A percentile compares a stretch with the other conserved stretches of the same genome.
Conservation (phyloP, 78 protist species). For the Acrasis kona region DNA sequence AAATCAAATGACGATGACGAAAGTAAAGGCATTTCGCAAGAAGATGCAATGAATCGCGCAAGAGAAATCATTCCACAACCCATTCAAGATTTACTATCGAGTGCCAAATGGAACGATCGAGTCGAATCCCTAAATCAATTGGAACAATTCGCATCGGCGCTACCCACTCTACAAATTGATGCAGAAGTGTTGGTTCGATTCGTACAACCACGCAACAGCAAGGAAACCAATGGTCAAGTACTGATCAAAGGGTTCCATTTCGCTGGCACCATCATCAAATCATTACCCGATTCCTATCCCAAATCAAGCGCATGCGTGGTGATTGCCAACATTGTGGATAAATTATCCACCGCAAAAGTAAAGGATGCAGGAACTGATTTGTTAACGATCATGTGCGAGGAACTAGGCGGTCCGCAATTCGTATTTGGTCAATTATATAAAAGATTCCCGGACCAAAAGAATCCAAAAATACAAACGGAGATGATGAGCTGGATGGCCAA, state of each 20-base stretch:
- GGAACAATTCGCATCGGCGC: no score
- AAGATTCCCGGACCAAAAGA: not conserved
- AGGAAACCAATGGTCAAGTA: not conserved
- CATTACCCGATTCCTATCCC: not conserved
- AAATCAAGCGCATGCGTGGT: not conserved
- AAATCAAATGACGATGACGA: no score
- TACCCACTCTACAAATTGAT: no score
- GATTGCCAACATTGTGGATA: not conserved
- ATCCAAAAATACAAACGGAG: not conserved
- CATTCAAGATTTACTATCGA: no score
- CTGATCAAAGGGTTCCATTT: not conserved
- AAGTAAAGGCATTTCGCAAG: no score
- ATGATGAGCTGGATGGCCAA: not conserved
- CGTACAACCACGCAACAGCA: not conserved
- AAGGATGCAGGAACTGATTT: not conserved
- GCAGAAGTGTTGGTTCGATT: no score
- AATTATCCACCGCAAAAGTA: not conserved
- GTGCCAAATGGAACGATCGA: no score
- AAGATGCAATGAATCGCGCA: no score
- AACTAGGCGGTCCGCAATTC: not conserved
- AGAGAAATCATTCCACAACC: no score
- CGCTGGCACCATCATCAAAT: not conserved
- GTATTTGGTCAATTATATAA: not conserved
- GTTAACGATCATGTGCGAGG: not conserved
- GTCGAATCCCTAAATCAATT: no score